Evolutionary conservation across 75 land plant species (phyloP), one percentile per base, ranked within the genome.

Genomic region (Ceratopteris richardii): DNA sequence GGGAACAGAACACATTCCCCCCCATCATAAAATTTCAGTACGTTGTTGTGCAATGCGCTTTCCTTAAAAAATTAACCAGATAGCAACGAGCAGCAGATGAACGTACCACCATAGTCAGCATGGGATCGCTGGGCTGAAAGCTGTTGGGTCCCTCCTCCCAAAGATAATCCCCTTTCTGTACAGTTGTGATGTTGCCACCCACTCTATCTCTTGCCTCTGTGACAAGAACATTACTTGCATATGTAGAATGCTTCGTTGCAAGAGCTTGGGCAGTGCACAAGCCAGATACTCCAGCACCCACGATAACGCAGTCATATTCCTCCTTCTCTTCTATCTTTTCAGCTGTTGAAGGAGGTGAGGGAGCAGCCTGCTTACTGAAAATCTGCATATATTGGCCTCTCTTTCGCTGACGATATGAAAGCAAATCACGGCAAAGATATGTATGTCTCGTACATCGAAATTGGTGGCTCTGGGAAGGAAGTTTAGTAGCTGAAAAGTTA

Each of bases 81-180:
- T n/a, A n/a, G n/a, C n/a, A n/a, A n/a, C 9, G 9, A 33, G 37
- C 3, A 4, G 37, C 37, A 46, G 22, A 46, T 46, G 3, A 17
- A 44, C 74, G 19, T 70, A 92, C 95, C 74, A 71, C 87, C 77
- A 88, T 68, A 18, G 84, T 54, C 44, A 93, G 87, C 68, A 93
- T 81, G 14, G 96, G 63, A 64, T 93, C 96, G 4, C 86, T 78
- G 22, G 96, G 96, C 68, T 93, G 98, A 65, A 93, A 93, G 77
- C 96, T 89, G 62, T 93, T 93, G 41, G 98, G 98, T 12, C 98
- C 98, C 54, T 93, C 96, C 63, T 93, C 98, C 96, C 98, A 93
- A 10, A 93, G 77, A 62, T 66, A 93, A 6, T 90, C 96, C 27
- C 83, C 94, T 55, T 73, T 71, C 68, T 89, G 82, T 28, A 77